A percentile compares a stretch with the other conserved stretches of the same genome.
Evolutionary conservation across 1,284 basidiomycete genomes (phyloP).

Genomic region (Limonomyces culmigenus): DNA sequence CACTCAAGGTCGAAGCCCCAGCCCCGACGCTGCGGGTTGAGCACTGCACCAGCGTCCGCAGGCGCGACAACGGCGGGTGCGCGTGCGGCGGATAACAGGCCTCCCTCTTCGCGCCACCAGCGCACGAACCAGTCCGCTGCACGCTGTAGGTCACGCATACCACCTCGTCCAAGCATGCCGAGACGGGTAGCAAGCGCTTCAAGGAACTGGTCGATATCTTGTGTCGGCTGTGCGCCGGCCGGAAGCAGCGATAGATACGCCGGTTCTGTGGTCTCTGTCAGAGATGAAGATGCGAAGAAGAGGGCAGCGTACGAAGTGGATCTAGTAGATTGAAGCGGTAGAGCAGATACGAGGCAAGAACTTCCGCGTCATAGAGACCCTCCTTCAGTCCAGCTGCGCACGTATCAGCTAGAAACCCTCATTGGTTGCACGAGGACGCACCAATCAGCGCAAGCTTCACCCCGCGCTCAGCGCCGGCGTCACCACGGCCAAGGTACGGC

Average conservation of each 20-base stretch:
- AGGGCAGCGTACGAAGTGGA: conserved; percentile 34
- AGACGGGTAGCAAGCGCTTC: conserved; percentile 53
- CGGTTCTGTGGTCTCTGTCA: conserved; percentile 42
- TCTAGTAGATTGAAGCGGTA: conserved; percentile 73
- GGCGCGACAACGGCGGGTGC: not conserved
- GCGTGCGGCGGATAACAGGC: conserved; percentile 25
- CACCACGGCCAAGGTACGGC: conserved; percentile 81
- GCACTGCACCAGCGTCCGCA: not conserved
- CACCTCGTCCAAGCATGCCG: conserved; percentile 70
- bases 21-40: conserved; percentile 20
- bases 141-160: conserved; percentile 46
- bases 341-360: conserved; percentile 77
- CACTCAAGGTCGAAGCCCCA: conserved; percentile 80
- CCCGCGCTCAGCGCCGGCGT: conserved; percentile 75
- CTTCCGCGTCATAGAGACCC: conserved; percentile 75
- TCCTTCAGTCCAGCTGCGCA: conserved; percentile 83
- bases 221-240: conserved; percentile 31
- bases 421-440: conserved; percentile 17
- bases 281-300: conserved; percentile 4
- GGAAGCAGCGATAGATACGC: conserved; percentile 54
- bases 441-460: conserved; percentile 89
- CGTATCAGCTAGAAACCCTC: conserved; percentile 5
- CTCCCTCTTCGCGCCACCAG: conserved; percentile 73
- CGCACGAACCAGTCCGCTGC: conserved; percentile 69
- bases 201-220: conserved; percentile 49